A percentile compares a stretch with the other conserved stretches of the same genome.
Conservation (phyloP, 345 rosid species). For the Boechera retrofracta region DNA sequence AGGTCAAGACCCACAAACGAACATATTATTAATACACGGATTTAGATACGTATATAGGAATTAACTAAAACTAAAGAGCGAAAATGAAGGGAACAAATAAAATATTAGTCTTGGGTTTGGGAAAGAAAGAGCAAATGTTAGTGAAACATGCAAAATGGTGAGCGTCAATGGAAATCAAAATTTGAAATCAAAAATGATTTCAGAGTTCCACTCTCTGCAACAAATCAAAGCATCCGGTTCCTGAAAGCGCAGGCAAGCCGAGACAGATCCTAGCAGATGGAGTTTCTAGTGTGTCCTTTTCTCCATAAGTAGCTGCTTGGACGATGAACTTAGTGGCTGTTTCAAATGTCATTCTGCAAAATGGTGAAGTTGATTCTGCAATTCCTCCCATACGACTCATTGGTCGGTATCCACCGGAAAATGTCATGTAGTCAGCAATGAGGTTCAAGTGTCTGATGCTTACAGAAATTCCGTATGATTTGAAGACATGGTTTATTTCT, state of each 20-base stretch:
- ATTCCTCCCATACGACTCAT: slow-evolving; percentile 94
- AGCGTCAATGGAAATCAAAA: too few relatives aligned
- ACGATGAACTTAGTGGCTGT: slow-evolving; percentile 90
- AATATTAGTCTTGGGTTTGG: slow-evolving; percentile 39
- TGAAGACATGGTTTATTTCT: slow-evolving; percentile 82
- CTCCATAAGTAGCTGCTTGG: slow-evolving; percentile 81
- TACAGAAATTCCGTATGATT: slow-evolving; percentile 79
- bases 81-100: slow-evolving; percentile 26
- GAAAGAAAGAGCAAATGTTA: slow-evolving; percentile 39
- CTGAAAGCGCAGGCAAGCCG: slow-evolving; percentile 88
- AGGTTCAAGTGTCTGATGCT: slow-evolving; percentile 76
- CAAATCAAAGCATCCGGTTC: slow-evolving; percentile 91
- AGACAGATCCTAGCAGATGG: slow-evolving; percentile 93
- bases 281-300: slow-evolving; percentile 70
- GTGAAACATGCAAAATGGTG: slow-evolving; percentile 39
- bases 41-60: not conserved
- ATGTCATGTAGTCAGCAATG: slow-evolving; percentile 94
- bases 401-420: slow-evolving; percentile 81
- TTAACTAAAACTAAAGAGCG: not conserved
- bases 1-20: slow-evolving; percentile 15
- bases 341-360: slow-evolving; percentile 92
- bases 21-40: not conserved
- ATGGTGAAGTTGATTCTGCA: slow-evolving; percentile 76
- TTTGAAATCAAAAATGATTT: not conserved
- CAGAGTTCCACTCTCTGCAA: slow-evolving; percentile 58